Percentiles rank a stretch among this genome's conserved stretches.
These are phyloP conservation scores for Bryum argenteum DNA, from an alignment of 225 moss, liverwort and hornwort species.

Conservation along the genomic window DNA sequence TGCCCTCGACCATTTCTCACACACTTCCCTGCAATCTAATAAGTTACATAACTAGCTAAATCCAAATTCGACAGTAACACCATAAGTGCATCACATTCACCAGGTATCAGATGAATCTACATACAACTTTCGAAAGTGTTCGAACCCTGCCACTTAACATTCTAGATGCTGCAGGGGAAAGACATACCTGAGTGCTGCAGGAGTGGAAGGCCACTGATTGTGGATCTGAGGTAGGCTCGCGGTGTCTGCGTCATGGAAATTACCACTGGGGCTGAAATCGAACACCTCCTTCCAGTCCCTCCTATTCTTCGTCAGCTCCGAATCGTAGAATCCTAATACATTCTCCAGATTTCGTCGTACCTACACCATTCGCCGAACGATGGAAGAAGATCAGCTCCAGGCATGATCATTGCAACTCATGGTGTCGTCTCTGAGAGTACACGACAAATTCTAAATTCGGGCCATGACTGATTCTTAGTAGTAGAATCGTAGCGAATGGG, in stretches of 20 bases:
- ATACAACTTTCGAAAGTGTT: too few relatives aligned
- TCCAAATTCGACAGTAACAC: too few relatives aligned
- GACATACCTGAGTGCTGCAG: slow-evolving; percentile 48
- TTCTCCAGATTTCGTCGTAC: slow-evolving; percentile 43
- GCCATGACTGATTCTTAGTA: too few relatives aligned
- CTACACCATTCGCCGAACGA: slow-evolving; percentile 21
- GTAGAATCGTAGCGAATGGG: too few relatives aligned
- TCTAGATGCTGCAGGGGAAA: too few relatives aligned
- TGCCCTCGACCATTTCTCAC: slow-evolving; percentile 63
- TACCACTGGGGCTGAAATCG: slow-evolving; percentile 45
- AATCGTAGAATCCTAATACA: slow-evolving; percentile 55
- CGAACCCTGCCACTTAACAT: too few relatives aligned
- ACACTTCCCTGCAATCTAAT: slow-evolving; percentile 53
- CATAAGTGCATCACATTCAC: too few relatives aligned
- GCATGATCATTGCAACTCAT: too few relatives aligned
- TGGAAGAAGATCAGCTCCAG: background rate
- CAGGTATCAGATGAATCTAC: too few relatives aligned
- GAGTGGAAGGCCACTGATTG: slow-evolving; percentile 75
- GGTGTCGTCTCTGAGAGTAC: too few relatives aligned
- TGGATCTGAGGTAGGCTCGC: slow-evolving; percentile 11
- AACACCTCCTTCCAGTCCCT: slow-evolving; percentile 93
- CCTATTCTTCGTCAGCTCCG: slow-evolving; percentile 79
- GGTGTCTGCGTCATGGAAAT: slow-evolving; percentile 16
- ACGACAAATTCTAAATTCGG: too few relatives aligned
- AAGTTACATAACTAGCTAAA: too few relatives aligned